Percentiles rank a stretch among this genome's conserved stretches.
phyloP scores from a whole-genome alignment of 371 early-diverging fungal genomes.

The Rhizopus sp. region DNA sequence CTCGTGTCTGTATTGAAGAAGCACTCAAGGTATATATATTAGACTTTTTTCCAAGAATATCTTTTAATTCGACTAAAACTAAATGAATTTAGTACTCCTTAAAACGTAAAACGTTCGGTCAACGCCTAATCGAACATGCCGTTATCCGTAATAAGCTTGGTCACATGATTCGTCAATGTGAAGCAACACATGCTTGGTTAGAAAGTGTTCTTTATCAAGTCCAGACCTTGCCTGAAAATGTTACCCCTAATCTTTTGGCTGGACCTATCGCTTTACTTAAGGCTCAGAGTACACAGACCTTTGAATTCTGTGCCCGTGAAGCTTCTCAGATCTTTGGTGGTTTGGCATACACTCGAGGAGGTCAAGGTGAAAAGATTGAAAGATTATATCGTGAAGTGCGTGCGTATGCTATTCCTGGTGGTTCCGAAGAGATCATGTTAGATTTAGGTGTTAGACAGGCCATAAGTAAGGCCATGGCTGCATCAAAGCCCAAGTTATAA shows the following conservation, averaged over 20 bases:
- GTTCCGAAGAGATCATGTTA: constrained; percentile 84
- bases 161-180: constrained; percentile 83
- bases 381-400: constrained; percentile 87
- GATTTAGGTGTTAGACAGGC: constrained; percentile 83
- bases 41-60: too few relatives aligned
- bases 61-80: too few relatives aligned
- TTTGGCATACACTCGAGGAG: constrained; percentile 78
- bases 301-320: constrained; percentile 88
- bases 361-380: constrained; percentile 89
- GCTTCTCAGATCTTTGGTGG: constrained; percentile 94
- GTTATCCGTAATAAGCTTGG: constrained; percentile 73
- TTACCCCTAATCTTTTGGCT: constrained; percentile 74
- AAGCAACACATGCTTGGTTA: constrained; percentile 88
- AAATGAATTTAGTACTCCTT: constrained; percentile 61
- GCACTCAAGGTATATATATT: constrained; percentile 56
- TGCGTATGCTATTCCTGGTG: constrained; percentile 88
- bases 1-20: constrained; percentile 89
- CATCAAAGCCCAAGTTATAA: not conserved
- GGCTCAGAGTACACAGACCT: constrained; percentile 83
- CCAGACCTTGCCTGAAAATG: constrained; percentile 63
- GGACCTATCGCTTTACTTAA: constrained; percentile 89
- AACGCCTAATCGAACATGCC: constrained; percentile 74
- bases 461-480: not conserved
- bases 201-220: constrained; percentile 74
- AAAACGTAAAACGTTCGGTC: constrained; percentile 87